Evolutionary conservation across 495 filamentous ascomycete genomes (phyloP).

Genomic region (Talaromyces adpressus): DNA sequence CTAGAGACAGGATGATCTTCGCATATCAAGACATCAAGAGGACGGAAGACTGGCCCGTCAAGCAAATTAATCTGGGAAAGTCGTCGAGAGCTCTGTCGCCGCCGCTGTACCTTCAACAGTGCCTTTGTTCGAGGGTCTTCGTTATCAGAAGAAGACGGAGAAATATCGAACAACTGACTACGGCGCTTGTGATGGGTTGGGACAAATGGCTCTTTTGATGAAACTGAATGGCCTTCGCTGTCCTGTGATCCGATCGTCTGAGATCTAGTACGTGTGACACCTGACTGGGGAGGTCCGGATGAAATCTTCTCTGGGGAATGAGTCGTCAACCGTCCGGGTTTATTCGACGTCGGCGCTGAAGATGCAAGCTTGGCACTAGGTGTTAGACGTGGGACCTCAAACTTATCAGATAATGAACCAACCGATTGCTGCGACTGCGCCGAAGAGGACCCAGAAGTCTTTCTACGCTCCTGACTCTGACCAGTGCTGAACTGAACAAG

Average conservation of each 20-base stretch:
- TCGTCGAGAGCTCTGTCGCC: constrained; percentile 83
- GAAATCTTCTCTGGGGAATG: constrained; percentile 45
- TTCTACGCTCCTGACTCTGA: constrained; percentile 61
- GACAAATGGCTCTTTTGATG: constrained; percentile 57
- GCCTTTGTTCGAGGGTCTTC: constrained; percentile 89
- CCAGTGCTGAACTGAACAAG: constrained; percentile 88
- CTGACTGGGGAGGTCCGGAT: constrained; percentile 30
- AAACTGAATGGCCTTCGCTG: constrained; percentile 48
- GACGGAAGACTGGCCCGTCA: constrained; percentile 80
- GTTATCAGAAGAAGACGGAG: constrained; percentile 95
- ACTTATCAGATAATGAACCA: constrained; percentile 60
- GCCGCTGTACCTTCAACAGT: constrained; percentile 84
- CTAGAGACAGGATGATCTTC: constrained; percentile 98
- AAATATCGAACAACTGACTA: constrained; percentile 93
- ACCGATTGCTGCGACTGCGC: constrained; percentile 72
- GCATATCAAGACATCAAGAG: constrained; percentile 90
- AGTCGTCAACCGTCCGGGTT: constrained; percentile 52
- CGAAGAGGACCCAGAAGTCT: constrained; percentile 84
- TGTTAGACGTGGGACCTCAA: constrained; percentile 58
- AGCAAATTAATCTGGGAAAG: constrained; percentile 80
- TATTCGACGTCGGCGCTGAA: constrained; percentile 70
- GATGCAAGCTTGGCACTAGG: constrained; percentile 55
- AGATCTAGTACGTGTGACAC: constrained; percentile 66
- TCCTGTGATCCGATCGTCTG: constrained; percentile 94
- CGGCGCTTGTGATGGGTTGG: constrained; percentile 79